These are phyloP conservation scores for Pseudofabraea citricarpa DNA, from an alignment of 2,329 filamentous ascomycete genomes.

Conservation along the genomic window DNA sequence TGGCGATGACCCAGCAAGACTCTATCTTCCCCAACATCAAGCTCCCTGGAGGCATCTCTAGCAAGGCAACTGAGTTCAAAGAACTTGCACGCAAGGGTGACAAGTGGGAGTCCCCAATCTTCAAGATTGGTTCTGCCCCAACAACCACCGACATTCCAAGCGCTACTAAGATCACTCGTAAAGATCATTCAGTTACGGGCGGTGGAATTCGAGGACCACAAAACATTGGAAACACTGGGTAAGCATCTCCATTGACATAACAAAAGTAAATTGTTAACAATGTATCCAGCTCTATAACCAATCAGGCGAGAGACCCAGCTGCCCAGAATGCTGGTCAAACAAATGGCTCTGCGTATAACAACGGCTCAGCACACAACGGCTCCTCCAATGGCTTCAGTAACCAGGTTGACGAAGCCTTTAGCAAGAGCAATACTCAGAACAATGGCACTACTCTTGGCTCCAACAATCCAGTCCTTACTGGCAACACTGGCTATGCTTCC, in stretches of 20 bases:
- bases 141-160: conserved; percentile 68
- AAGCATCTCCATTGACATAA: conserved; percentile 1
- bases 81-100: conserved; percentile 84
- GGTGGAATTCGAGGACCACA: conserved; percentile 21
- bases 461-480: conserved; percentile 20
- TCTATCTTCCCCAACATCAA: conserved; percentile 87
- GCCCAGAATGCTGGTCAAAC: conserved; percentile 6
- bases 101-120: conserved; percentile 91
- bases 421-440: conserved; percentile 5
- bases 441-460: conserved; percentile 16
- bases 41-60: conserved; percentile 82
- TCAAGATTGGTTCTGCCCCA: conserved; percentile 75
- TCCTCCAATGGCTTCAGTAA: conserved; percentile 14
- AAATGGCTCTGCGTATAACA: conserved; percentile 25
- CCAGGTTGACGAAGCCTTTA: conserved; percentile 23
- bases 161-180: conserved; percentile 48
- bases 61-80: conserved; percentile 91
- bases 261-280: conserved; percentile 2
- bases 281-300: conserved; percentile 5
- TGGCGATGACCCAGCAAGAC: conserved; percentile 82
- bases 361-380: conserved; percentile 44
- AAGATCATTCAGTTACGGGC: conserved; percentile 30
- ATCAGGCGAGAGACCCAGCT: conserved; percentile 8
- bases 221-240: conserved; percentile 18
- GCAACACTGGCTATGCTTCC: conserved; percentile 6